Conservation (phyloP, 768 basidiomycete species). For the Coprinopsis marcescibilis region DNA sequence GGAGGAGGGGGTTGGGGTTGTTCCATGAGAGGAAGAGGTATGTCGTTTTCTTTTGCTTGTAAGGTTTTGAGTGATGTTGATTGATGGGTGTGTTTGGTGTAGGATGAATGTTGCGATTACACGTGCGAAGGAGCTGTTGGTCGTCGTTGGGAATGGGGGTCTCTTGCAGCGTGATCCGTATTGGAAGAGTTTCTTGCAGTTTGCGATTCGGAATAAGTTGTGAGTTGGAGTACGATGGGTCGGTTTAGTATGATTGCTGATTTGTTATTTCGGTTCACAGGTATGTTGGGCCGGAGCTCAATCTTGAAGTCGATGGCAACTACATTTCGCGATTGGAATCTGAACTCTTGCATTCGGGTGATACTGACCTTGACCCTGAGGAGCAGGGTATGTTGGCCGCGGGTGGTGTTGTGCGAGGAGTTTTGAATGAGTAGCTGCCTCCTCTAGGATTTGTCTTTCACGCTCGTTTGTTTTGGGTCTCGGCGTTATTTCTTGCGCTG, state of each 20-base stretch:
- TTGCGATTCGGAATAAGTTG: constrained; percentile 41
- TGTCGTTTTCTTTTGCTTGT: constrained; percentile 6
- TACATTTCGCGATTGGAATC: constrained; percentile 40
- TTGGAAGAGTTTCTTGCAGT: constrained; percentile 47
- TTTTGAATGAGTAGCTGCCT: constrained; percentile 21
- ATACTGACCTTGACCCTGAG: constrained; percentile 19
- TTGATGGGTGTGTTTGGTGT: not conserved
- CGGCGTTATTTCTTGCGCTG: no score
- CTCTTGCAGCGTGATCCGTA: constrained; percentile 41
- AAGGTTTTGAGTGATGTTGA: not conserved
- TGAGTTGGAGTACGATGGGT: no score
- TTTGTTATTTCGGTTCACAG: no score
- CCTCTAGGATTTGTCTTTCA: no score
- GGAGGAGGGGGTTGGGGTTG: constrained; percentile 38
- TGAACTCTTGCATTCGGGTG: constrained; percentile 1
- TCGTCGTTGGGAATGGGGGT: constrained; percentile 41
- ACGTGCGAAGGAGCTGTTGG: constrained; percentile 46
- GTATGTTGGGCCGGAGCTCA: constrained; percentile 38
- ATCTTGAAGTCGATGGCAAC: constrained; percentile 40
- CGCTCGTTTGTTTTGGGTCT: no score
- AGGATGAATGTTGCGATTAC: constrained; percentile 54
- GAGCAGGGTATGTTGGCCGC: constrained; percentile 22
- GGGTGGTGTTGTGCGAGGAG: constrained; percentile 26
- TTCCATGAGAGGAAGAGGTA: constrained; percentile 43
- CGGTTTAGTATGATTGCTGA: no score